Evolutionary conservation across 805 yeast genomes (phyloP).

Genomic region (Yarrowia deformans): DNA sequence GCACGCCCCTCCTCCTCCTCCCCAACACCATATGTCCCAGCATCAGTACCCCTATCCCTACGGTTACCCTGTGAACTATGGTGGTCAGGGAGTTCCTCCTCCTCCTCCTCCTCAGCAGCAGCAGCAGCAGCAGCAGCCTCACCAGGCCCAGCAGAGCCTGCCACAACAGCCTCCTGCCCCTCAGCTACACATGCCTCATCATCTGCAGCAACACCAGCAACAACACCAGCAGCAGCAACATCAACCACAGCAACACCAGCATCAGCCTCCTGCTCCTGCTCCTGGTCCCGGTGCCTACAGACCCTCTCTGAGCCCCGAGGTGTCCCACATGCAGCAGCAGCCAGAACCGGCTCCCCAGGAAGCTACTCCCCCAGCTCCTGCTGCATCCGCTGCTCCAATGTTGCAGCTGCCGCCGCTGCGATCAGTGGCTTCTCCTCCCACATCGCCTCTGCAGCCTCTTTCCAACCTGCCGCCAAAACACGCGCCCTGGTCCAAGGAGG

Average conservation of each 20-base stretch:
- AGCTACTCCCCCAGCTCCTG: not conserved
- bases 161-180: constrained; percentile 14
- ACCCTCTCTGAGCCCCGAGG: constrained; percentile 1
- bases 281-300: not conserved
- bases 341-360: not conserved
- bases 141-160: not conserved
- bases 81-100: constrained; percentile 2
- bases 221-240: not conserved
- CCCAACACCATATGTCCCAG: constrained; percentile 41
- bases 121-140: not conserved
- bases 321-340: not conserved
- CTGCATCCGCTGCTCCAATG: not conserved
- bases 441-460: constrained; percentile 41
- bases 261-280: not conserved
- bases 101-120: not conserved
- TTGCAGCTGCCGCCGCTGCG: constrained; percentile 38
- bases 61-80: constrained; percentile 4
- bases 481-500: constrained; percentile 62
- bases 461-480: constrained; percentile 39
- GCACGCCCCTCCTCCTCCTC: constrained; percentile 1
- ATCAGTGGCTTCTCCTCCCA: constrained; percentile 42
- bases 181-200: constrained; percentile 15
- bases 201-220: constrained; percentile 2
- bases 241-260: not conserved
- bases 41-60: constrained; percentile 33